Percentiles rank a stretch among this genome's conserved stretches.
Evolutionary conservation across 495 filamentous ascomycete genomes (phyloP).

Genomic region (Aspergillus taichungensis): DNA sequence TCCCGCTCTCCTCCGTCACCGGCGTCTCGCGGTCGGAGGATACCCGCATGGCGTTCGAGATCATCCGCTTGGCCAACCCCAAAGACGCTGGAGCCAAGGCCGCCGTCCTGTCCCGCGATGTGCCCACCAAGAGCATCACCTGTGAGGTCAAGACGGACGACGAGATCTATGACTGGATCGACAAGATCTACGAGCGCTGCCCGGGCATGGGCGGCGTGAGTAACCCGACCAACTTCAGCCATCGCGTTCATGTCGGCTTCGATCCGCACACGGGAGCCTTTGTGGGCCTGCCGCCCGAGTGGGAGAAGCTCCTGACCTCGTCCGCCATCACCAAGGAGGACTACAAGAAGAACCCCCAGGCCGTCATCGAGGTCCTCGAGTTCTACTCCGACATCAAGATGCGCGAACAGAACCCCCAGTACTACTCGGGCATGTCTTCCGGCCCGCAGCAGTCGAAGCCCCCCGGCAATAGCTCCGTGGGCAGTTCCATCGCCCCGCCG

Average conservation of each 20-base stretch:
- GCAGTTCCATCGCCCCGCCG: slow-evolving; percentile 69
- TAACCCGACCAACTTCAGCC: slow-evolving; percentile 94
- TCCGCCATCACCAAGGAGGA: slow-evolving; percentile 97
- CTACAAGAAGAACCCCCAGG: slow-evolving; percentile 95
- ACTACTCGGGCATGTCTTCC: slow-evolving; percentile 63
- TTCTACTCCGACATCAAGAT: slow-evolving; percentile 96
- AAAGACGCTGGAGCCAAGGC: slow-evolving; percentile 53
- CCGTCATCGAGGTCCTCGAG: slow-evolving; percentile 91
- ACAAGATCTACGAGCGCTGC: slow-evolving; percentile 90
- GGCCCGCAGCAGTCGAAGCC: slow-evolving; percentile 39
- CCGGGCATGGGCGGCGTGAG: slow-evolving; percentile 97
- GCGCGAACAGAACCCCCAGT: slow-evolving; percentile 69
- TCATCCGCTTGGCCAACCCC: slow-evolving; percentile 60
- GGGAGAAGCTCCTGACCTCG: slow-evolving; percentile 88
- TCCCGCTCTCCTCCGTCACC: slow-evolving; percentile 75
- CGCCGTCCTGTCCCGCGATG: slow-evolving; percentile 57
- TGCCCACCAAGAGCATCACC: slow-evolving; percentile 67
- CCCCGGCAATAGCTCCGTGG: slow-evolving; percentile 34
- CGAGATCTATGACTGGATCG: slow-evolving; percentile 97
- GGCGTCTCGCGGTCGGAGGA: slow-evolving; percentile 80
- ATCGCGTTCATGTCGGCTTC: slow-evolving; percentile 95
- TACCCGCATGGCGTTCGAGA: slow-evolving; percentile 82
- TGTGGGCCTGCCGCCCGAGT: slow-evolving; percentile 85
- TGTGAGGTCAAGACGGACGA: slow-evolving; percentile 90
- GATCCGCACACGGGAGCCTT: slow-evolving; percentile 90